Evolutionary conservation across 345 rosid species (phyloP).

Genomic region (Orychophragmus violaceus): DNA sequence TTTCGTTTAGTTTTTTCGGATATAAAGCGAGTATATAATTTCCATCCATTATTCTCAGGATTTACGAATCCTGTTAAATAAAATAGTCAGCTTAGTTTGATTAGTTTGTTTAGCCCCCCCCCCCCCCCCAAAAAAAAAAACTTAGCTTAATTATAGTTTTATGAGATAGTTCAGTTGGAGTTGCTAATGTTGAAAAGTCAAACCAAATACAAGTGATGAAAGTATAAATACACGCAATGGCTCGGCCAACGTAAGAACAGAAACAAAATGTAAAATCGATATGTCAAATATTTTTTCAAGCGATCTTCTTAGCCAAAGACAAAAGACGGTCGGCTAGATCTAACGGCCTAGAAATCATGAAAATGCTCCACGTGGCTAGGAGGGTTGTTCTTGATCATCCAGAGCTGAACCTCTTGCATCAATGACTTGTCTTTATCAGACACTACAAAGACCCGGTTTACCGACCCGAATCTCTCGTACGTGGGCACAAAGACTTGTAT

Average conservation of each 20-base stretch:
- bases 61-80: background rate
- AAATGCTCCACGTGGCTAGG: slow-evolving; percentile 38
- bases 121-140: no score
- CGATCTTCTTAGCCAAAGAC: slow-evolving; percentile 23
- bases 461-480: slow-evolving; percentile 35
- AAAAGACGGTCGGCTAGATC: slow-evolving; percentile 26
- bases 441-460: slow-evolving; percentile 35
- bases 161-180: background rate
- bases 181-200: slow-evolving; percentile 10
- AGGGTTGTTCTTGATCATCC: slow-evolving; percentile 43
- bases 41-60: background rate
- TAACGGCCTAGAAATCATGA: slow-evolving; percentile 43
- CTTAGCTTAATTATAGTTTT: background rate
- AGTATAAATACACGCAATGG: background rate
- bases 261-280: background rate
- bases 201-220: background rate
- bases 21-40: background rate
- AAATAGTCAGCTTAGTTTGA: background rate
- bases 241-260: background rate
- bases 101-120: no score
- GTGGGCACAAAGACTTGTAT: slow-evolving; percentile 35
- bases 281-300: background rate
- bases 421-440: slow-evolving; percentile 29
- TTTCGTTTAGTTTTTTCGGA: background rate
- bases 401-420: slow-evolving; percentile 23